These are phyloP conservation scores for Erysimum cheiranthoides DNA, from an alignment of 345 rosid species.

Conservation along the genomic window DNA sequence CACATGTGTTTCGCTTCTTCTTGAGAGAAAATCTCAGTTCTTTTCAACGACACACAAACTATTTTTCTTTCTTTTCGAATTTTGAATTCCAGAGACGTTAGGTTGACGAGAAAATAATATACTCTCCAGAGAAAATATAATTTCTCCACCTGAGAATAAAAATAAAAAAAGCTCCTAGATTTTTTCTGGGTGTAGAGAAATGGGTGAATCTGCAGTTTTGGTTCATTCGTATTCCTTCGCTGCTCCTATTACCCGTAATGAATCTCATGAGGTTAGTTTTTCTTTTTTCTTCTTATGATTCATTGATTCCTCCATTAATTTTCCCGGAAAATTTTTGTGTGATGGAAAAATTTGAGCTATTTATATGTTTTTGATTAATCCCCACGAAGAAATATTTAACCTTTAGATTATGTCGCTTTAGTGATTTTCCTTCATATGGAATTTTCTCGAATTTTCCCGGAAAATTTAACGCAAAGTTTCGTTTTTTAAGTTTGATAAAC, in stretches of 20 bases:
- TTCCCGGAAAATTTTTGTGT: conserved; percentile 9
- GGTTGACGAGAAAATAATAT: conserved; percentile 31
- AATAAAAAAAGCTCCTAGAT: background rate
- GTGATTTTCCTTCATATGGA: background rate
- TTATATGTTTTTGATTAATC: conserved; percentile 13
- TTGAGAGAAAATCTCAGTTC: conserved; percentile 33
- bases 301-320: background rate
- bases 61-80: conserved; percentile 9
- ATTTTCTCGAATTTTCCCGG: conserved; percentile 1
- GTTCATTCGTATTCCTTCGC: conserved; percentile 79
- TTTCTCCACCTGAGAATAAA: too few relatives aligned
- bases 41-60: conserved; percentile 40
- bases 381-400: conserved; percentile 1
- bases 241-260: conserved; percentile 58
- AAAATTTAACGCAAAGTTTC: conserved; percentile 3
- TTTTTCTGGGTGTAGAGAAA: conserved; percentile 34
- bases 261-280: conserved; percentile 67
- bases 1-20: conserved; percentile 35
- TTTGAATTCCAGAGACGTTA: conserved; percentile 42
- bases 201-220: conserved; percentile 88
- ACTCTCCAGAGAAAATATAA: background rate
- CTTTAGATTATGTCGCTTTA: background rate
- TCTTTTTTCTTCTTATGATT: background rate
- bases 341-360: conserved; percentile 6
- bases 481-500: too few relatives aligned